Evolutionary conservation across 106 monocot species (phyloP).

Genomic region (Dioscorea dumetorum): DNA sequence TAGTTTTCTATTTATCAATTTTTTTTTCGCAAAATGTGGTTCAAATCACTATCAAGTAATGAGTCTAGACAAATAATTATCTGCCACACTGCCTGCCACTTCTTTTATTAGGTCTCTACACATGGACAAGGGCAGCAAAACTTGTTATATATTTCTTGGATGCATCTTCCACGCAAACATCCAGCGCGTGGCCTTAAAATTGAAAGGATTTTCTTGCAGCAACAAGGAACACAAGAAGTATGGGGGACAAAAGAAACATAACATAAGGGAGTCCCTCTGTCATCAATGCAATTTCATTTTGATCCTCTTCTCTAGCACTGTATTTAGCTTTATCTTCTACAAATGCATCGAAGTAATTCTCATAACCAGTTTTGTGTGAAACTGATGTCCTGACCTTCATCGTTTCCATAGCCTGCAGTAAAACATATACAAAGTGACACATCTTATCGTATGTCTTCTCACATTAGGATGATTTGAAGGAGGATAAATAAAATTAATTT

Average conservation of each 20-base stretch:
- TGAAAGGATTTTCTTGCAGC: slow-evolving; percentile 48
- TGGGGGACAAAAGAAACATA: slow-evolving; percentile 67
- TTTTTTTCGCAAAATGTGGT: no score
- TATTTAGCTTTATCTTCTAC: slow-evolving; percentile 41
- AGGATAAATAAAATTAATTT: no score
- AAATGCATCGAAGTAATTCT: slow-evolving; percentile 81
- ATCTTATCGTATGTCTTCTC: no score
- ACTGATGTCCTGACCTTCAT: slow-evolving; percentile 49
- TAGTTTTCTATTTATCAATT: no score
- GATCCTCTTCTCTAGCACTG: slow-evolving; percentile 23
- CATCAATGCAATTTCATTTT: slow-evolving; percentile 25
- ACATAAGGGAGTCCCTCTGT: slow-evolving; percentile 64
- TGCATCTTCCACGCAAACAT: no score
- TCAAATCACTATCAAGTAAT: no score
- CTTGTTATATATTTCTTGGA: no score
- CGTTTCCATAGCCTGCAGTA: slow-evolving; percentile 82
- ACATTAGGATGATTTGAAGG: no score
- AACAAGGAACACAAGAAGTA: slow-evolving; percentile 41
- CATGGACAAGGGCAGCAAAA: no score
- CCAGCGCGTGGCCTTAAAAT: neutral
- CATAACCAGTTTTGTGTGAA: slow-evolving; percentile 57
- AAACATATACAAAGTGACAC: neutral
- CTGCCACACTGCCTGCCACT: no score
- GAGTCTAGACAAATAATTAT: no score
- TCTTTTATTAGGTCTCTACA: no score